Conservation (phyloP, 2,329 filamentous ascomycete species). For the Dothiorella sarmentorum region DNA sequence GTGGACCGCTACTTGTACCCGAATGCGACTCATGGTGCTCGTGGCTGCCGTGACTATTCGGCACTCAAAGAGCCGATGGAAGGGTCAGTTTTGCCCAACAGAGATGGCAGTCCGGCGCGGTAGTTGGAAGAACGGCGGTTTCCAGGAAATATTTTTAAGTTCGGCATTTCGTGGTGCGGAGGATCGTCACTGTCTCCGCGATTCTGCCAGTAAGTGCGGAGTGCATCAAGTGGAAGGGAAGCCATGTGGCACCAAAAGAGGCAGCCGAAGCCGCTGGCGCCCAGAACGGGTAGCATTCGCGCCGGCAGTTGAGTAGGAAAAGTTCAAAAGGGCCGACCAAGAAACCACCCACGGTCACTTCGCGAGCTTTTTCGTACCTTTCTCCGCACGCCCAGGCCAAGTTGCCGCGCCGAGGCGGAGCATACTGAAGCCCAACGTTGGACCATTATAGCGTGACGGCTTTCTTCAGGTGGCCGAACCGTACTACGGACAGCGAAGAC, state of each 20-base stretch:
- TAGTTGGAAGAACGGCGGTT: background rate
- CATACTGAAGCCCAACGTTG: background rate
- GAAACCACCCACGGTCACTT: background rate
- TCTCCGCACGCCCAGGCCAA: background rate
- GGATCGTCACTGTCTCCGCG: constrained; percentile 9
- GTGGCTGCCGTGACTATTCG: background rate
- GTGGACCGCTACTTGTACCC: background rate
- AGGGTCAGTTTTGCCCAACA: background rate
- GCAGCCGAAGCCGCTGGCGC: background rate
- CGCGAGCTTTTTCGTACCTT: no score
- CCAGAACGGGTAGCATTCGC: background rate
- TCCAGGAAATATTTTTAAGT: background rate
- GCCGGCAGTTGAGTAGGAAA: background rate
- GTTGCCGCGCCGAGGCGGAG: background rate
- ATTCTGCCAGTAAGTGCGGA: background rate
- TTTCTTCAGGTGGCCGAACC: background rate
- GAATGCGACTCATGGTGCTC: background rate
- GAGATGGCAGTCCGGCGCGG: background rate
- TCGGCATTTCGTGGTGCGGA: background rate
- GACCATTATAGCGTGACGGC: background rate
- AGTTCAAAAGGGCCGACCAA: background rate
- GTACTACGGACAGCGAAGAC: background rate
- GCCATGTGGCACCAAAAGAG: background rate
- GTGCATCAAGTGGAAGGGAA: background rate
- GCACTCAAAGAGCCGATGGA: background rate